Conservation (phyloP, 2,329 filamentous ascomycete genomes). For the Talaromyces sp. region DNA sequence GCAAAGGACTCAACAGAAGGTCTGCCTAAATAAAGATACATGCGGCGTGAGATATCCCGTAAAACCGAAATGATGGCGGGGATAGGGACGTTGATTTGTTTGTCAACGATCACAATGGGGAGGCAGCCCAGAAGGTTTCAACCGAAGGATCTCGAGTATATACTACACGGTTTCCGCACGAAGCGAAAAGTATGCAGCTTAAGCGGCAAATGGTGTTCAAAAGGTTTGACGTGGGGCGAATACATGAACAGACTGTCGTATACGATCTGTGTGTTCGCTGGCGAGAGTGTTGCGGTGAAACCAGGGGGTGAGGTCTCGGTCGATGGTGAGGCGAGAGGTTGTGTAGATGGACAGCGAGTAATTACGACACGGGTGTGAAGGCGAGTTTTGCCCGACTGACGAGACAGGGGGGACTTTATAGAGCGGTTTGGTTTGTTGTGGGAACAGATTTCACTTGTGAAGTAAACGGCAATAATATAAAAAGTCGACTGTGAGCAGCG, state of each 20-base stretch:
- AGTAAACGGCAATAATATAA: not conserved
- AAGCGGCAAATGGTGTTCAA: slow-evolving; percentile 87
- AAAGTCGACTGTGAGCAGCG: slow-evolving; percentile 5
- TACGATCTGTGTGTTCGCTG: slow-evolving; percentile 32
- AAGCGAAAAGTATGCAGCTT: slow-evolving; percentile 97
- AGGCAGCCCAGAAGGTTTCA: slow-evolving; percentile 49
- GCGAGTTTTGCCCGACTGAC: not conserved
- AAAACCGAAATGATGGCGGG: slow-evolving; percentile 14
- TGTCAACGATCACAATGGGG: slow-evolving; percentile 24
- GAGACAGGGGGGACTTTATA: not conserved
- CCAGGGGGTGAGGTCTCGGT: not conserved
- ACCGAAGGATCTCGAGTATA: slow-evolving; percentile 86
- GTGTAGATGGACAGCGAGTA: not conserved
- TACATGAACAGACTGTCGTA: slow-evolving; percentile 78
- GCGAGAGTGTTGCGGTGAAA: slow-evolving; percentile 15
- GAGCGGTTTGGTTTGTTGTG: not conserved
- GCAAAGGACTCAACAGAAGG: slow-evolving; percentile 41
- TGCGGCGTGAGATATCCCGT: slow-evolving; percentile 41
- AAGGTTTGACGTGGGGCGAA: slow-evolving; percentile 93
- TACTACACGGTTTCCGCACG: slow-evolving; percentile 89
- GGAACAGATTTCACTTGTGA: not conserved
- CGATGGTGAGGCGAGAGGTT: not conserved
- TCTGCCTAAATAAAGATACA: slow-evolving; percentile 52
- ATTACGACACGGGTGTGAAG: not conserved
- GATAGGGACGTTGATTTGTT: slow-evolving; percentile 35